phyloP scores from a whole-genome alignment of 2,329 filamentous ascomycete genomes.

The Trichoderma sp. region DNA sequence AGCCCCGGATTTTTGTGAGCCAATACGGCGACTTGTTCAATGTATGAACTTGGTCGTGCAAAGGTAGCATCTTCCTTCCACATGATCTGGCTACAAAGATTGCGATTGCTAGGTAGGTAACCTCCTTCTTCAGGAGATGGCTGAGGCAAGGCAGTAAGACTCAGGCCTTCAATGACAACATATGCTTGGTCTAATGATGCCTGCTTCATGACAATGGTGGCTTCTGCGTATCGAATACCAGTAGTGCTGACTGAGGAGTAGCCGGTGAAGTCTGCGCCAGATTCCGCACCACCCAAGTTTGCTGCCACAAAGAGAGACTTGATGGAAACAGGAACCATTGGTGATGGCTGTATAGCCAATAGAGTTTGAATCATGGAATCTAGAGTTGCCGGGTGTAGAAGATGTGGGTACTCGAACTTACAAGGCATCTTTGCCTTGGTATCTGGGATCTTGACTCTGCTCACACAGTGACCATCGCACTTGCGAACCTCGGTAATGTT shows the following conservation, averaged over 20 bases:
- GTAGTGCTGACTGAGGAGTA: conserved; percentile 38
- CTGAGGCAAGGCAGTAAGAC: conserved; percentile 38
- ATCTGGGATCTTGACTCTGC: conserved; percentile 44
- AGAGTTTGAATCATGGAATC: conserved; percentile 55
- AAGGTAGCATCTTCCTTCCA: conserved; percentile 44
- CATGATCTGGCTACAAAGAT: conserved; percentile 47
- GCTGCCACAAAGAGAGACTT: conserved; percentile 47
- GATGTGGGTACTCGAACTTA: conserved; percentile 50
- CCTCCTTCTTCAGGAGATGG: conserved; percentile 27
- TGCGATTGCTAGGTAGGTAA: conserved; percentile 49
- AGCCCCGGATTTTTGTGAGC: conserved; percentile 41
- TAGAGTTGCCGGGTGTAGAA: conserved; percentile 57
- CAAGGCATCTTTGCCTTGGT: conserved; percentile 53
- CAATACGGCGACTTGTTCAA: conserved; percentile 32
- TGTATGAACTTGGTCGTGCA: conserved; percentile 24
- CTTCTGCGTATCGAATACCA: conserved; percentile 39
- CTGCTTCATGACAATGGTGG: conserved; percentile 44
- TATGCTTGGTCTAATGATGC: conserved; percentile 32
- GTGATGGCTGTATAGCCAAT: conserved; percentile 42
- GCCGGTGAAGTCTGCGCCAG: conserved; percentile 38
- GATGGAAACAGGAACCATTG: conserved; percentile 51
- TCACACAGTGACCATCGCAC: conserved; percentile 35
- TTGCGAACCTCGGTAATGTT: conserved; percentile 42
- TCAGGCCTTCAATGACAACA: conserved; percentile 46
- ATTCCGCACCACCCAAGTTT: conserved; percentile 32